phyloP scores from a whole-genome alignment of 2,329 filamentous ascomycete genomes.

The Ophiostoma sp. region DNA sequence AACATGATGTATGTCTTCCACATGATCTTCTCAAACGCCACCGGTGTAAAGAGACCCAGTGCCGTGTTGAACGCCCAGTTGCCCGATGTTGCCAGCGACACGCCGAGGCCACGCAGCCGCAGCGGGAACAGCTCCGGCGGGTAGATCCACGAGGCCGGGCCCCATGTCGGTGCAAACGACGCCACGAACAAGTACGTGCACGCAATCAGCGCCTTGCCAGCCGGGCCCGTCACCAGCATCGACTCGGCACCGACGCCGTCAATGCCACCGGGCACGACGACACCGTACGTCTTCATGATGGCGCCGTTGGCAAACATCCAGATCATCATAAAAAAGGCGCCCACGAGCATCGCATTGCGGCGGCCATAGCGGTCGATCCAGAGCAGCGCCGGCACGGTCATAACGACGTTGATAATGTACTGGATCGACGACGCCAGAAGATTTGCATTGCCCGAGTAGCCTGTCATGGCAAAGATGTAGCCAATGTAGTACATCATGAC shows the following conservation, averaged over 20 bases:
- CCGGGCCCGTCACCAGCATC: conserved; percentile 43
- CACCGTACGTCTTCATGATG: conserved; percentile 41
- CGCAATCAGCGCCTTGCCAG: conserved; percentile 56
- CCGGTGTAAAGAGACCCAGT: conserved; percentile 1
- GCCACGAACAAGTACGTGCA: conserved; percentile 62
- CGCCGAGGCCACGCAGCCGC: conserved; percentile 37
- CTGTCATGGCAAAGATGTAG: conserved; percentile 68
- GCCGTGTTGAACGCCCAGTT: conserved; percentile 35
- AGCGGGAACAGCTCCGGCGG: conserved; percentile 45
- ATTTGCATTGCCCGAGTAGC: conserved; percentile 50
- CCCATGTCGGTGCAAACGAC: conserved; percentile 42
- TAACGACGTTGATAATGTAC: conserved; percentile 73
- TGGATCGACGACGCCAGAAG: conserved; percentile 64
- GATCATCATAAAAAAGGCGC: conserved; percentile 57
- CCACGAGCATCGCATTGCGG: conserved; percentile 60
- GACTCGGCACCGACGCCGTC: conserved; percentile 41
- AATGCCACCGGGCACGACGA: conserved; percentile 31
- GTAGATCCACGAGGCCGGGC: conserved; percentile 42
- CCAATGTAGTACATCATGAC: conserved; percentile 67
- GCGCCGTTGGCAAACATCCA: conserved; percentile 44
- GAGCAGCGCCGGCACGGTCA: conserved; percentile 70
- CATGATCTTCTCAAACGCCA: conserved; percentile 18
- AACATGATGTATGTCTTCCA: conserved; percentile 21
- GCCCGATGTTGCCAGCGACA: conserved; percentile 33
- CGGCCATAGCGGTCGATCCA: conserved; percentile 73